Percentiles rank a stretch among this genome's conserved stretches.
These are phyloP conservation scores for Pisolithus sp. DNA, from an alignment of 768 basidiomycete species.

Conservation along the genomic window DNA sequence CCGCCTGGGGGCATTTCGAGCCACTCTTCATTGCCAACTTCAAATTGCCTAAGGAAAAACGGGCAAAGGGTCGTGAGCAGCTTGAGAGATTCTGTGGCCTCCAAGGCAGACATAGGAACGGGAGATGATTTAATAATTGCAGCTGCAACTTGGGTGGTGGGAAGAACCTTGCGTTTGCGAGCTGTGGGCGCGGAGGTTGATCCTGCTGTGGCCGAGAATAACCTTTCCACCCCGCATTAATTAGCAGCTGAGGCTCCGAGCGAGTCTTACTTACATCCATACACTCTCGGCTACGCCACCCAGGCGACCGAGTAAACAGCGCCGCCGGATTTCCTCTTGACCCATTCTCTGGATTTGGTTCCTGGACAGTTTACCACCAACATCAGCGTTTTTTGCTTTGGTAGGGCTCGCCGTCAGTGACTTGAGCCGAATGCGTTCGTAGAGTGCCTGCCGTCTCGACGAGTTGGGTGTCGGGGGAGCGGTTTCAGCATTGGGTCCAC, in stretches of 20 bases:
- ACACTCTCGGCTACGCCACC: constrained; percentile 79
- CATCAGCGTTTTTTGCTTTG: constrained; percentile 39
- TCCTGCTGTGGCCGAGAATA: constrained; percentile 62
- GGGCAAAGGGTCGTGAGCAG: constrained; percentile 68
- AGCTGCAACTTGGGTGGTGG: constrained; percentile 55
- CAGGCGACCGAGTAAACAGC: constrained; percentile 72
- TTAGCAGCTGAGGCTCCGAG: neutral
- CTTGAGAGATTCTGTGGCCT: constrained; percentile 67
- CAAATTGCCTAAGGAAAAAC: constrained; percentile 67
- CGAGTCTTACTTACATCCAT: constrained; percentile 59
- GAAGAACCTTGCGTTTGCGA: constrained; percentile 69
- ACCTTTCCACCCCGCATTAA: constrained; percentile 33
- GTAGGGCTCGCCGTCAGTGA: constrained; percentile 65
- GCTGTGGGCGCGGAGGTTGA: constrained; percentile 46
- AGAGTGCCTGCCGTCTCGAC: constrained; percentile 72
- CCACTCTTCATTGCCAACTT: constrained; percentile 52
- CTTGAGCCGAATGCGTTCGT: constrained; percentile 71
- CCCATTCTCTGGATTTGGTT: constrained; percentile 66
- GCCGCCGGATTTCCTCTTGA: constrained; percentile 72
- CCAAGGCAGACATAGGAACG: constrained; percentile 70
- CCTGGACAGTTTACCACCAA: constrained; percentile 46
- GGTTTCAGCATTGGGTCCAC: constrained; percentile 47
- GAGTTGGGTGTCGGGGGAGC: constrained; percentile 64
- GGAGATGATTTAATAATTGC: constrained; percentile 77
- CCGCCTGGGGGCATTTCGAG: constrained; percentile 39